phyloP scores from a whole-genome alignment of 176 grass and related monocot species.

The Oryza australiensis region DNA sequence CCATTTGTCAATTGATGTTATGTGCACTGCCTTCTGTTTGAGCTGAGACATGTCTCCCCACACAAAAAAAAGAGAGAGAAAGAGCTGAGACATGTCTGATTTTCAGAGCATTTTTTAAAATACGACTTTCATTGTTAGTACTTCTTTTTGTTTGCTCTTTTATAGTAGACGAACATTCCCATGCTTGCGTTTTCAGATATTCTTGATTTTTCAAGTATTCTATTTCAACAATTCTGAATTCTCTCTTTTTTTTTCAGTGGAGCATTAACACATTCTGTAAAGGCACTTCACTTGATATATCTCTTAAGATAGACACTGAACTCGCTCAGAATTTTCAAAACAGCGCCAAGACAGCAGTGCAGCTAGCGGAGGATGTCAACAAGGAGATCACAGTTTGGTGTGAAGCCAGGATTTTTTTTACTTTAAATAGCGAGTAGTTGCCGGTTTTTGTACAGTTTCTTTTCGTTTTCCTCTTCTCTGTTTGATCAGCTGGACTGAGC shows the following conservation, averaged over 20 bases:
- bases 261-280: slow-evolving; percentile 95
- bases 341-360: too few species aligned
- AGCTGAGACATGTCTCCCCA: background rate
- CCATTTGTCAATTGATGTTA: background rate
- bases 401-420: too few species aligned
- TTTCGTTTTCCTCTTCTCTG: too few species aligned
- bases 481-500: too few species aligned
- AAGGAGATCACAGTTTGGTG: too few species aligned
- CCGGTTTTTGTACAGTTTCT: too few species aligned
- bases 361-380: too few species aligned
- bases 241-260: slow-evolving; percentile 53
- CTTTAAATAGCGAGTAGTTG: too few species aligned
- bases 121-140: background rate
- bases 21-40: background rate
- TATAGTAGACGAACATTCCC: background rate
- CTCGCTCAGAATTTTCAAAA: too few species aligned
- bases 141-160: background rate
- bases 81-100: background rate
- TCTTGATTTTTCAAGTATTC: background rate
- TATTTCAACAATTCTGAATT: background rate
- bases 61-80: too few species aligned
- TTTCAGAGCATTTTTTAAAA: background rate
- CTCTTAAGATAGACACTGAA: slow-evolving; percentile 91
- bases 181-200: background rate
- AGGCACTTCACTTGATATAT: slow-evolving; percentile 93